Base-by-base conservation (phyloP, 2,329 filamentous ascomycete genomes). In the Fusarium marasasianum region DNA sequence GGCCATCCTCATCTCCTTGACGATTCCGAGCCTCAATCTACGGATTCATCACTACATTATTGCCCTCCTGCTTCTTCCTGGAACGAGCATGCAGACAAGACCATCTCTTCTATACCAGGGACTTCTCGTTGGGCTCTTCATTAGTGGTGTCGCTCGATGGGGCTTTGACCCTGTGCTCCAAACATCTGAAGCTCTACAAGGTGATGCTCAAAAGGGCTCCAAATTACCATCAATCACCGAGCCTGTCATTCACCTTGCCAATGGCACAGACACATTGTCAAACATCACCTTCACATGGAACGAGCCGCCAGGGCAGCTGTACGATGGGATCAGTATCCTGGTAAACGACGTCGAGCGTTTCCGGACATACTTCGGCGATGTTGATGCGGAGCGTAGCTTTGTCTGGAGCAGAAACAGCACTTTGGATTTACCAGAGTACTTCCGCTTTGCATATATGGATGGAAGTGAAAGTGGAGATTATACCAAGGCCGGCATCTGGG, bases 1-100 rank as follows among this genome's bases (percentile, higher is more conserved):
- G 6, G 87, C 86, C n/a, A 89, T 98, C 41, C 79, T 96, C 37
- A 83, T 95, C 56, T 88, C 93, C 40, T 86, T 97, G 18, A 84
- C 89, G 3, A 83, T 98, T 11, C 96, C 96, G 0, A 89, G 91
- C 13, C 90, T 98, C 58, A 93, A 91, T 71, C 87, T 99, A 56
- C 91, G 96, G 40, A 95, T 99, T 64, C 96, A 99, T 80, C 96
- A 99, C 82, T 99, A 98, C 80, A 94, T 98, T 73, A 87, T 98
- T 9, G 95, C 92, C 3, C 88, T 99, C 20, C 86, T 98, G 1
- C 88, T 99, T 2, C 88, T 98, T 10, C 94, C 95, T 0, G 96
- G 95, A 1, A 98, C 96, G 0, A 91, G 91, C 60, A 91, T 98
- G 82, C 95, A 98, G 75, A 98, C 94, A 11, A 90, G 96, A 0